Conservation (phyloP, 352 stramenopile species). For the Hyaloperonospora arabidopsidis region DNA sequence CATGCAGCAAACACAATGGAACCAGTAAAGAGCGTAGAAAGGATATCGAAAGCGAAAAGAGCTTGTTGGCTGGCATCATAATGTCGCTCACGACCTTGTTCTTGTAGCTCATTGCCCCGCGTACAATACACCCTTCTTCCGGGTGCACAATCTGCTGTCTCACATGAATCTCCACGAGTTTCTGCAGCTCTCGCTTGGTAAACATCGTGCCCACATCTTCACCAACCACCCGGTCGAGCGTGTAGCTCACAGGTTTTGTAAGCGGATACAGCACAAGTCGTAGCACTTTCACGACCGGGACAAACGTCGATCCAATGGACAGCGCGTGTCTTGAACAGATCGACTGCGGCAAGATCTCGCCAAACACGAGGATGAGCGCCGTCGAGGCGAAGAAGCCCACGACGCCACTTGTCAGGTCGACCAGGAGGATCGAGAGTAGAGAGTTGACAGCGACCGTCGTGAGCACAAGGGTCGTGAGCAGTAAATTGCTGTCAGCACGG, state of each 20-base stretch:
- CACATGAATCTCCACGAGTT: slow-evolving; percentile 96
- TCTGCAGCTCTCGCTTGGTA: slow-evolving; percentile 87
- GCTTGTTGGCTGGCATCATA: slow-evolving; percentile 86
- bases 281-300: slow-evolving; percentile 92
- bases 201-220: slow-evolving; percentile 95
- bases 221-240: slow-evolving; percentile 89
- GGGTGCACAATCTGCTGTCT: slow-evolving; percentile 86
- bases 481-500: slow-evolving; percentile 90
- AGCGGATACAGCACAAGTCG: slow-evolving; percentile 88
- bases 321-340: slow-evolving; percentile 92
- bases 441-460: slow-evolving; percentile 97
- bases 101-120: slow-evolving; percentile 77
- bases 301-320: slow-evolving; percentile 40
- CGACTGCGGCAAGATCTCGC: slow-evolving; percentile 89
- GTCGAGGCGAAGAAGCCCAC: slow-evolving; percentile 94
- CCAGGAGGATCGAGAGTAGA: slow-evolving; percentile 95
- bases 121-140: slow-evolving; percentile 93
- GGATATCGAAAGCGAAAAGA: slow-evolving; percentile 75
- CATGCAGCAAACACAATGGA: slow-evolving; percentile 11
- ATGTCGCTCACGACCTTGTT: slow-evolving; percentile 80
- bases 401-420: slow-evolving; percentile 80
- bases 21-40: slow-evolving; percentile 14
- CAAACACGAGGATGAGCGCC: slow-evolving; percentile 91
- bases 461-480: slow-evolving; percentile 96
- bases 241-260: slow-evolving; percentile 83